Evolutionary conservation across 495 filamentous ascomycete genomes (phyloP).

Genomic region (Massariosphaeria phaeospora): DNA sequence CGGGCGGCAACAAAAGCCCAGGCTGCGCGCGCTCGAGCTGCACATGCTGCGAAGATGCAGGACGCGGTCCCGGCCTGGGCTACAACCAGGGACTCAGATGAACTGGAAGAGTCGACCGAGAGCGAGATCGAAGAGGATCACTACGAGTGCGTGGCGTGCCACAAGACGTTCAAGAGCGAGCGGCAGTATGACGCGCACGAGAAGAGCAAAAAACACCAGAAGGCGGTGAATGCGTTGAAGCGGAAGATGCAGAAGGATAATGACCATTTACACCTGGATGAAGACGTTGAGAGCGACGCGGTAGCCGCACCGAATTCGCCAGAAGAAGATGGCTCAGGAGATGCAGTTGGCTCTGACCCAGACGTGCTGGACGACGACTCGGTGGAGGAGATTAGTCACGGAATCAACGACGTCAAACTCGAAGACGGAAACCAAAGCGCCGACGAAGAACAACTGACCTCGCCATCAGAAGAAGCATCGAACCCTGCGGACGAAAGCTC

Average conservation of each 20-base stretch:
- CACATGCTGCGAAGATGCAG: constrained; percentile 68
- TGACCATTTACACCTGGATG: constrained; percentile 52
- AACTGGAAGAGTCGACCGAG: constrained; percentile 54
- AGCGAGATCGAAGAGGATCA: constrained; percentile 49
- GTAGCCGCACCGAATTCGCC: constrained; percentile 35
- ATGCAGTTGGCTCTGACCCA: neutral
- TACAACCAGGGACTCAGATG: constrained; percentile 49
- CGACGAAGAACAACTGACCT: neutral
- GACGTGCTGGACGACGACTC: constrained; percentile 7
- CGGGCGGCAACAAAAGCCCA: constrained; percentile 77
- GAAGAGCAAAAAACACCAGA: constrained; percentile 90
- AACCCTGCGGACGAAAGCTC: neutral
- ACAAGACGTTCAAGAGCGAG: constrained; percentile 90
- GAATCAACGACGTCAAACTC: neutral
- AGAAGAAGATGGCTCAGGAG: neutral
- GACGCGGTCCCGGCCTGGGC: constrained; percentile 75
- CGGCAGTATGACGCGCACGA: constrained; percentile 91
- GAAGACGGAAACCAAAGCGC: neutral
- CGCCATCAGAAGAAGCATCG: neutral
- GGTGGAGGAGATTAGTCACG: constrained; percentile 15
- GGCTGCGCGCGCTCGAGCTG: constrained; percentile 74
- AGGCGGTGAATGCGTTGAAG: constrained; percentile 71
- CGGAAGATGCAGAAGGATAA: constrained; percentile 80
- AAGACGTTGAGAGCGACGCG: constrained; percentile 33
- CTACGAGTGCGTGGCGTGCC: constrained; percentile 87